Evolutionary conservation across 257 asterid species (phyloP).

Genomic region (Plantago ovata): DNA sequence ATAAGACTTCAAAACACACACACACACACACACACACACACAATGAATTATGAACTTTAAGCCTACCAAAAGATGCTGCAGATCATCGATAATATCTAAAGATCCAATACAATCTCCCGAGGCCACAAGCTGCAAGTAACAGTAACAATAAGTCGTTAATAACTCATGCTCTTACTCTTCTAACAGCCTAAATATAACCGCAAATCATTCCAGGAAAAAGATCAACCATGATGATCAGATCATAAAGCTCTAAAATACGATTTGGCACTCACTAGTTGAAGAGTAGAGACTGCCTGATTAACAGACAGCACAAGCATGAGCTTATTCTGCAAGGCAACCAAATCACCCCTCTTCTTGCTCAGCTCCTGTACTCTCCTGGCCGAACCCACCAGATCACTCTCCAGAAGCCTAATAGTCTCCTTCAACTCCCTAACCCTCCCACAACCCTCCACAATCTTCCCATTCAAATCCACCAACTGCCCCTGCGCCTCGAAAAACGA

Average conservation of each 20-base stretch:
- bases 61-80: conserved; percentile 89
- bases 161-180: background rate
- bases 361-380: conserved; percentile 83
- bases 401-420: conserved; percentile 80
- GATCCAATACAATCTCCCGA: conserved; percentile 99
- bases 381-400: conserved; percentile 71
- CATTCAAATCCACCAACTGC: conserved; percentile 77
- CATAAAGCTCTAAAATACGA: background rate
- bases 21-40: no score
- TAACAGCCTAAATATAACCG: background rate
- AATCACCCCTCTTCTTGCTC: conserved; percentile 57
- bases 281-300: conserved; percentile 90
- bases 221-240: background rate
- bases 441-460: conserved; percentile 77
- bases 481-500: conserved; percentile 95
- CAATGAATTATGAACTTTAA: conserved; percentile 16
- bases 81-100: conserved; percentile 86
- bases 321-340: conserved; percentile 66
- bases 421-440: conserved; percentile 80
- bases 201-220: background rate
- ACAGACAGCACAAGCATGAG: conserved; percentile 82
- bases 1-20: conserved; percentile 11
- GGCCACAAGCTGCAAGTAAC: conserved; percentile 77
- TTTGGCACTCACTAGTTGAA: conserved; percentile 76
- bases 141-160: conserved; percentile 2